Percentiles rank a stretch among this genome's conserved stretches.
These are phyloP conservation scores for Didymella sp. DNA, from an alignment of 2,329 filamentous ascomycete species.

Conservation along the genomic window DNA sequence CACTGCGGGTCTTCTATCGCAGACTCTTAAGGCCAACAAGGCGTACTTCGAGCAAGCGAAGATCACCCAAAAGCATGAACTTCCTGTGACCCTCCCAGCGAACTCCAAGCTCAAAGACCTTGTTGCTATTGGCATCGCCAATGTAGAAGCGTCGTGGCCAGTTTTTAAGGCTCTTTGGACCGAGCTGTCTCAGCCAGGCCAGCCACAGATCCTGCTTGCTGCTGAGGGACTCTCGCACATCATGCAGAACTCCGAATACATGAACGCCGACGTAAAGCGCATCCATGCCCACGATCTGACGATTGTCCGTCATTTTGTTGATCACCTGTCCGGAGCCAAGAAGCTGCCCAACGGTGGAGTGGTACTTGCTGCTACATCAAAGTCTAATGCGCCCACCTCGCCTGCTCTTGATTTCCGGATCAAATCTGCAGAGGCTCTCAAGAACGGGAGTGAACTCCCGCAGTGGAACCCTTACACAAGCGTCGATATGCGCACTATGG, in stretches of 20 bases:
- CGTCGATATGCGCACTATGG: slow-evolving; percentile 61
- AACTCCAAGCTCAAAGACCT: slow-evolving; percentile 71
- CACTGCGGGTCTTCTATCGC: slow-evolving; percentile 74
- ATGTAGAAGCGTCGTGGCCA: slow-evolving; percentile 79
- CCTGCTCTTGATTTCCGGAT: slow-evolving; percentile 74
- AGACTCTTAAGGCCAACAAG: slow-evolving; percentile 75
- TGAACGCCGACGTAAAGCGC: slow-evolving; percentile 69
- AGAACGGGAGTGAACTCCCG: slow-evolving; percentile 46
- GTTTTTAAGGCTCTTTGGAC: slow-evolving; percentile 82
- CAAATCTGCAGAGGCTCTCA: slow-evolving; percentile 55
- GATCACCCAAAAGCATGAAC: slow-evolving; percentile 61
- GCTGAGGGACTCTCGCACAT: slow-evolving; percentile 82
- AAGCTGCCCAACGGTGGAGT: slow-evolving; percentile 76
- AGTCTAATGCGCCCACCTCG: slow-evolving; percentile 71
- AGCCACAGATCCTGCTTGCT: slow-evolving; percentile 73
- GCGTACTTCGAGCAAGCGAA: slow-evolving; percentile 64
- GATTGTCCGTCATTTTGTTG: slow-evolving; percentile 76
- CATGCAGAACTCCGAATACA: slow-evolving; percentile 81
- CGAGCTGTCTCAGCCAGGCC: slow-evolving; percentile 69
- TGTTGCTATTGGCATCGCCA: slow-evolving; percentile 71
- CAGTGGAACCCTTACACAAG: slow-evolving; percentile 61
- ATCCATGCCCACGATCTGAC: slow-evolving; percentile 88
- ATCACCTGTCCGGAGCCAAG: slow-evolving; percentile 63
- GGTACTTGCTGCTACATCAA: slow-evolving; percentile 75
- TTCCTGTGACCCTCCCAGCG: slow-evolving; percentile 66